phyloP scores from a whole-genome alignment of 495 filamentous ascomycete genomes.

The Penicillium cataractarum region DNA sequence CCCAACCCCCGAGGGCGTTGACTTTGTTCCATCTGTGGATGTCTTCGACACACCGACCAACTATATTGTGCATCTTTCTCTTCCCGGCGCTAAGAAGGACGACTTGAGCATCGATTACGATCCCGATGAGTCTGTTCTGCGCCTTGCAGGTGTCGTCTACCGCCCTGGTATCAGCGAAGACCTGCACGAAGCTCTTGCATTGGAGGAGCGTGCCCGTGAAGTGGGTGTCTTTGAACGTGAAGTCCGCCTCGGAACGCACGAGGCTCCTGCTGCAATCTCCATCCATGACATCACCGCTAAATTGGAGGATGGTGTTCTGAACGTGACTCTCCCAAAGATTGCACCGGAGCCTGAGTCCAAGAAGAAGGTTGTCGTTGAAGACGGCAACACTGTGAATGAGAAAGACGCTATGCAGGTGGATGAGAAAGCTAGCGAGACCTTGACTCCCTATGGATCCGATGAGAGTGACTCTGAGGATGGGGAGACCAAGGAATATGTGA shows the following conservation, averaged over 20 bases:
- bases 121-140: conserved; percentile 63
- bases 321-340: conserved; percentile 69
- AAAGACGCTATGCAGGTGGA: conserved; percentile 25
- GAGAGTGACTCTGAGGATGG: conserved; percentile 27
- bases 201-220: conserved; percentile 62
- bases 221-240: conserved; percentile 75
- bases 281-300: conserved; percentile 69
- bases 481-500: conserved; percentile 37
- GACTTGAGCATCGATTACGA: conserved; percentile 79
- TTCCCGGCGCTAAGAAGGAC: conserved; percentile 77
- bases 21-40: conserved; percentile 69
- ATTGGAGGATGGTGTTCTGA: conserved; percentile 69
- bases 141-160: conserved; percentile 70
- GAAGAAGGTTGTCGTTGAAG: conserved; percentile 31
- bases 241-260: conserved; percentile 58
- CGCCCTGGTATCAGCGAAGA: conserved; percentile 69
- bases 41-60: conserved; percentile 67
- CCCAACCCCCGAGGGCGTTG: conserved; percentile 34
- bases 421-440: conserved; percentile 20
- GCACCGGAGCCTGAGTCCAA: conserved; percentile 39
- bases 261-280: conserved; percentile 64
- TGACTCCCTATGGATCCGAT: conserved; percentile 20
- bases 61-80: conserved; percentile 70
- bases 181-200: conserved; percentile 64
- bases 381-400: conserved; percentile 24